These are phyloP conservation scores for Haematococcus lacustris DNA, from an alignment of 139 green algal genomes.

Conservation along the genomic window DNA sequence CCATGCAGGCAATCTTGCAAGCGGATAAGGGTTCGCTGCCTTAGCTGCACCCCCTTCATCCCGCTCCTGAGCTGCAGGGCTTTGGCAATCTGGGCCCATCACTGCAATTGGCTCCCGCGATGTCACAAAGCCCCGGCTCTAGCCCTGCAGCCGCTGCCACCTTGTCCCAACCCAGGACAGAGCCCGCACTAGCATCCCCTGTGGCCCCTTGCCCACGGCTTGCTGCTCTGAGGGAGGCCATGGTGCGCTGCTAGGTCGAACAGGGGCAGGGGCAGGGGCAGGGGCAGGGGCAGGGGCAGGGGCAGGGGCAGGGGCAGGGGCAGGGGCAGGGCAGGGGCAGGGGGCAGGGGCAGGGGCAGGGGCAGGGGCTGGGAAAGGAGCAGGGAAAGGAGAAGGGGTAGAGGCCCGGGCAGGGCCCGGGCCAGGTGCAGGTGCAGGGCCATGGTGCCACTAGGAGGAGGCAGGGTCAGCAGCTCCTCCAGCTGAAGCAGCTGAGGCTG, in stretches of 20 bases:
- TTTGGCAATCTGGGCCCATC: background rate
- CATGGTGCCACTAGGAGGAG: too few species aligned
- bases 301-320: background rate
- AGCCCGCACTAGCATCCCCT: background rate
- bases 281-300: background rate
- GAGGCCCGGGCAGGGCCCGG: background rate
- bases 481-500: background rate
- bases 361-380: background rate
- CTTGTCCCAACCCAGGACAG: background rate
- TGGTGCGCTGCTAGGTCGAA: background rate
- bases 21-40: background rate
- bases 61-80: background rate
- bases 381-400: background rate
- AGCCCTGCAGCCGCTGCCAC: background rate
- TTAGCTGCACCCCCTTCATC: background rate
- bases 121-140: background rate
- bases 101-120: background rate
- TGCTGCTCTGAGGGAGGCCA: constrained; percentile 5
- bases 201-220: background rate
- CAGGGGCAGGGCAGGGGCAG: background rate
- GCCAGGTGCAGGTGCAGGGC: too few species aligned
- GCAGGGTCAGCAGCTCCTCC: background rate
- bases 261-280: too few species aligned
- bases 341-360: too few species aligned
- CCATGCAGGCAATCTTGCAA: background rate